Evolutionary conservation across 257 asterid genomes (phyloP), one percentile per base, ranked within the genome.

Genomic region (Mitragyna speciosa): DNA sequence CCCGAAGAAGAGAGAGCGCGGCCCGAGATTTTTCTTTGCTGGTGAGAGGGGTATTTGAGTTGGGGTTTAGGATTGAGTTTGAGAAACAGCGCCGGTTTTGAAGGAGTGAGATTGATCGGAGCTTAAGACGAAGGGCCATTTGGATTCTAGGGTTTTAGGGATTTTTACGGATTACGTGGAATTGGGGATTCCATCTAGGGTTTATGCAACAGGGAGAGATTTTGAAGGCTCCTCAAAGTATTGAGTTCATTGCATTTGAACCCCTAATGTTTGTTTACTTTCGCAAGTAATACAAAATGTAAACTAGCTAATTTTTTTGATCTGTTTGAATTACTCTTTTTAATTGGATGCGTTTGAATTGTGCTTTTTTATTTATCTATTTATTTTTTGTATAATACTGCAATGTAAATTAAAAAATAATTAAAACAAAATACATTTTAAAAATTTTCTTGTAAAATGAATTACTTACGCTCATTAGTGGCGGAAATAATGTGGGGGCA

Each of bases 1-100:
- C 80, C 17, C 88, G 89, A 81, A 95, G 87, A 79, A 89, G 94
- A 24, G 89, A 82, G 72, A 95, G 89, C 9, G 91, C 94, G 73
- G 88, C 86, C 31, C 98, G 92, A 67, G 96, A 78, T 79, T 90
- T 90, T 30, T 91, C 94, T 73, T 84, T 88, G 88, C 89, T 73
- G 68, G 85, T 66, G 61, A 82, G 86, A 22, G 85, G 83, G 72
- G 89, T 45, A 56, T 82, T 85, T 79, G 91, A 80, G 68, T 84
- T 85, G 17, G 94, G 89, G 72, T 72, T 86, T 5, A 86, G 76
- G 64, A 85, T 87, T 17, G 89, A 82, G 79, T 90, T 49, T 1
- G 85, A 90, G 82, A 86, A 86, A 41, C 67, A 84, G 77, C 89
- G 89, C 45, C 20, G 80, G 80, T 65, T 84, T 1, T 30, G 88